Evolutionary conservation across 371 early-diverging fungal species (phyloP), one percentile per base, ranked within the genome.

Genomic region (Rhizopus stolonifer): DNA sequence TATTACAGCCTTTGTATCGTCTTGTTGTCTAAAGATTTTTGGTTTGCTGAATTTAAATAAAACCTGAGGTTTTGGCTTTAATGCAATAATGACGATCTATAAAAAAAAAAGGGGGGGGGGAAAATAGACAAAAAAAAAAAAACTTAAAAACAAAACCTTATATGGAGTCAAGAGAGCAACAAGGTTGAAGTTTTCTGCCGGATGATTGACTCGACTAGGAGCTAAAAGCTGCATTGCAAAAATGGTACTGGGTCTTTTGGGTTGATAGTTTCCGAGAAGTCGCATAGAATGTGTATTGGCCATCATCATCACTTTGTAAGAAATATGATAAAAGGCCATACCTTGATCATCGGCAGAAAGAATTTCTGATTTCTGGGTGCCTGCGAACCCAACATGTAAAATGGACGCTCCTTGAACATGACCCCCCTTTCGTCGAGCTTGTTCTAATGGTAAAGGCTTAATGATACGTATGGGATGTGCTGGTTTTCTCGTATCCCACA

Each of bases 331-430:
- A 63, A 89, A 91, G 0, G 85, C 84, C 75, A 84, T 82, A 5
- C 90, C 89, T 73, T 82, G 79, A 54, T 88, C 81, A 48, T 91
- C 90, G 1, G 80, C 87, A 1, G 87, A 86, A 13, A 90, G 82
- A 29, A 91, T 74, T 6, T 84, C 88, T 10, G 79, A 71, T 49
- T 79, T 72, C 49, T 81, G 82, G 24, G 80, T 77, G 6, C 87
- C 86, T 14, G 86, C 79, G 68, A 89, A 89, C 0, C 81, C 81
- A 49, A 90, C 61, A 60, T 88, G 86, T 21, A 87, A 62, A 32
- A 92, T 82, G 2, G 87, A 70, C 1, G 87, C 73, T 6, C 86
- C 88, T 53, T 76, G 74, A 6, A 82, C 64, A 66, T 92, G 92
- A 1, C 90, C 90, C 42, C 85, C 83, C 52, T 78, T 81, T 25